Conservation (phyloP, 257 asterid species). For the Nicotiana paniculata region DNA sequence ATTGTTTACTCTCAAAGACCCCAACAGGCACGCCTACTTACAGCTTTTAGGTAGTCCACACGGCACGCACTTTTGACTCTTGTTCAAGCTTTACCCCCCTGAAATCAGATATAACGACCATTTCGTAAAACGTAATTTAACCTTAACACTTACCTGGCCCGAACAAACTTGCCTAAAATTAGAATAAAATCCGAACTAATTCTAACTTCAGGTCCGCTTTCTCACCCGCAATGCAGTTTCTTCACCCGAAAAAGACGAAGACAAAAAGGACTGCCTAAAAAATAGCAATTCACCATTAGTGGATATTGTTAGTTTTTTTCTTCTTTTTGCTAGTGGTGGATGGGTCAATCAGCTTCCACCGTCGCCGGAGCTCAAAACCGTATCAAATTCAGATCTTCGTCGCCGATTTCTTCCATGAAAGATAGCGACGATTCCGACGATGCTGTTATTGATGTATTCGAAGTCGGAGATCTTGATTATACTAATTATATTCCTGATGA, state of each 20-base stretch:
- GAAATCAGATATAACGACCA: neutral
- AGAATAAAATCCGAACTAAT: slow-evolving; percentile 12
- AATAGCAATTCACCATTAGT: neutral
- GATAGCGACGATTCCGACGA: slow-evolving; percentile 17
- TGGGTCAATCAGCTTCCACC: slow-evolving; percentile 72
- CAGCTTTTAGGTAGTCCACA: neutral
- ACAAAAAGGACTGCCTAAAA: neutral
- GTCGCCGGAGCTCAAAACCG: slow-evolving; percentile 20
- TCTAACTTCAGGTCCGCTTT: slow-evolving; percentile 25
- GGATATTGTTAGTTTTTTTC: neutral
- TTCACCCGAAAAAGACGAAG: slow-evolving; percentile 5
- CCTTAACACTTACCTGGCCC: neutral
- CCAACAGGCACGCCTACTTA: neutral
- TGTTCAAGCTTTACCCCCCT: neutral
- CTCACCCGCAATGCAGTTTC: neutral
- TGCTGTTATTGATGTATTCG: neutral
- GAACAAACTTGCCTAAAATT: neutral
- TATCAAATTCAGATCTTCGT: slow-evolving; percentile 23
- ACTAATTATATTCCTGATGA: slow-evolving; percentile 64
- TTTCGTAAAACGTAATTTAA: neutral
- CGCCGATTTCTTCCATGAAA: neutral
- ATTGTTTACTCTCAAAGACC: neutral
- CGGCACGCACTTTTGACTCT: slow-evolving; percentile 4
- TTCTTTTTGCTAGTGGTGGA: slow-evolving; percentile 21
- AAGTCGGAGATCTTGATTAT: slow-evolving; percentile 24